Percentiles rank a stretch among this genome's conserved stretches.
Evolutionary conservation across 169 alveolate species (phyloP).

Genomic region (Blepharisma undulans): DNA sequence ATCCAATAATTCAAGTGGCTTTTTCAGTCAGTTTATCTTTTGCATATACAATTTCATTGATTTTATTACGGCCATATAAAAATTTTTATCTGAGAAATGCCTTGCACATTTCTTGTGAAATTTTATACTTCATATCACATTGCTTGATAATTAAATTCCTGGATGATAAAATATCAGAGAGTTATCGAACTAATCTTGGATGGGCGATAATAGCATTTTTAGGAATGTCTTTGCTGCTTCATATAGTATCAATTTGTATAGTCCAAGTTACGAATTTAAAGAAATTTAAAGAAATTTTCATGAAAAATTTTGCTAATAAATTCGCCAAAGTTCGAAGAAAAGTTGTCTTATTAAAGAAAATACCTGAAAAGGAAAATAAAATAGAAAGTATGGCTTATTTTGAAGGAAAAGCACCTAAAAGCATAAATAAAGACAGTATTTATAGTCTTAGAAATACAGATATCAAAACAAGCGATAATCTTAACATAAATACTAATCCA

Average conservation of each 20-base stretch:
- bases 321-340: background rate
- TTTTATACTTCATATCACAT: background rate
- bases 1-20: background rate
- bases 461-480: background rate
- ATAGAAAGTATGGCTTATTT: background rate
- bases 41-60: background rate
- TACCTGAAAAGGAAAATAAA: background rate
- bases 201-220: background rate
- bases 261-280: background rate
- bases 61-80: background rate
- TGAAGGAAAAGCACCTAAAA: background rate
- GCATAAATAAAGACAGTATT: background rate
- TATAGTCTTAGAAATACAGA: background rate
- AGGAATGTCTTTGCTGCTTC: background rate
- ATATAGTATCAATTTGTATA: background rate
- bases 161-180: background rate
- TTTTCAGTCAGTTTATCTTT: background rate
- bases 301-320: background rate
- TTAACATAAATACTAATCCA: background rate
- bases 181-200: background rate
- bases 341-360: too few relatives aligned
- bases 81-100: background rate
- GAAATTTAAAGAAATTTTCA: background rate
- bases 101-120: background rate
- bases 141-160: background rate